Evolutionary conservation across 2,329 filamentous ascomycete genomes (phyloP), one percentile per base, ranked within the genome.

Genomic region (Diaporthe sp.): DNA sequence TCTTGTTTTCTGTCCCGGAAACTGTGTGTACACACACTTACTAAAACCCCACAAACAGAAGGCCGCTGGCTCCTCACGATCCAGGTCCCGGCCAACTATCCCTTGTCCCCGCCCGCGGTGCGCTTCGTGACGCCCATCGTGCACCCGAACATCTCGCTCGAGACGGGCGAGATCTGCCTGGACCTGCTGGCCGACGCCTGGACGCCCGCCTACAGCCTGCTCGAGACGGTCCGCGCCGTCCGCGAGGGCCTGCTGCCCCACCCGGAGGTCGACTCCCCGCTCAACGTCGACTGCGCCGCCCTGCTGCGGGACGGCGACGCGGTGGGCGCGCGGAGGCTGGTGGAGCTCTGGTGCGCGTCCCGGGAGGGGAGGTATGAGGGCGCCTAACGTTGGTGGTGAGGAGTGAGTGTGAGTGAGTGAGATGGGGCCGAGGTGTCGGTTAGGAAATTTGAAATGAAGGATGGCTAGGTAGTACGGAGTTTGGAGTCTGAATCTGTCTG

Each of bases 81-180:
- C 83, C 82, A 87, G 68, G 90, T 98, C 80, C 96, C 97, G 0
- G 78, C 89, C 0, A 90, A 89, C 54, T 98, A 99, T 84, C 97
- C 97, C 4, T 88, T 94, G 74, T 84, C 89, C 1, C 93, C 97
- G 1, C 97, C 97, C 1, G 89, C 87, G 54, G 92, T 99, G 78
- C 87, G 85, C 74, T 99, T 99, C 86, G 86, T 88, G n/a, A 99
- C 95, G 47, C 91, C 92, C 76, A 91, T 97, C 78, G 94, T 95
- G 80, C 95, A 98, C 86, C 92, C 96, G 64, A 98, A 98, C 84
- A 91, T 91, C 42, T 86, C 87, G 70, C 86, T 90, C 77, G 79
- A 88, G 78, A 95, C 91, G 3, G 97, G 97, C 78, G 96, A 98
- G 84, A 97, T 99, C 81, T 99, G 97, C 83, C 91, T 98, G 38